These are phyloP conservation scores for Fusarium proliferatum DNA, from an alignment of 2,329 filamentous ascomycete genomes.

Conservation along the genomic window DNA sequence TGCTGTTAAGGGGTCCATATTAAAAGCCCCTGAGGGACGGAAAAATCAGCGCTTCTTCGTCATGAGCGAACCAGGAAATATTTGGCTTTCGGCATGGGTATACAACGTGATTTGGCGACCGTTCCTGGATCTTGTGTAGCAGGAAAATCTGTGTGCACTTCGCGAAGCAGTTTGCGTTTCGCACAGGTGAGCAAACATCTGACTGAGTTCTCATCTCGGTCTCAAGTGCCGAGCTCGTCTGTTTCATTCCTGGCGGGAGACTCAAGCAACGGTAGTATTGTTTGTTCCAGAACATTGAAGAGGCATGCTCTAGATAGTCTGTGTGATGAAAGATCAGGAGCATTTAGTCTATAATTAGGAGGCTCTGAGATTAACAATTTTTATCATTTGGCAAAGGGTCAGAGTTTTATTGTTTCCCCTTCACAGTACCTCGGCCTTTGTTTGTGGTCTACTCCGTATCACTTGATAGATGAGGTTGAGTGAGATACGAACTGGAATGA, in stretches of 20 bases:
- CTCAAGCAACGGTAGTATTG: neutral
- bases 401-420: neutral
- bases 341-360: neutral
- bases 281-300: neutral
- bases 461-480: neutral
- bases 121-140: constrained; percentile 15
- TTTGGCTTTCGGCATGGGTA: constrained; percentile 20
- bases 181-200: constrained; percentile 6
- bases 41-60: constrained; percentile 2
- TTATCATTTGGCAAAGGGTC: neutral
- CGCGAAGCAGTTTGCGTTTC: constrained; percentile 23
- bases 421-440: neutral
- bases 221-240: constrained; percentile 13
- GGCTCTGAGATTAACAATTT: neutral
- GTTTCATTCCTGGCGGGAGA: neutral
- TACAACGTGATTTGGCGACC: neutral
- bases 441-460: neutral
- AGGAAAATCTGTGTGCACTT: neutral
- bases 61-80: constrained; percentile 3
- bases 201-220: neutral
- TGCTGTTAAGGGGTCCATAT: constrained; percentile 11
- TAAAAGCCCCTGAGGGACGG: constrained; percentile 8
- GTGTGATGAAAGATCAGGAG: neutral
- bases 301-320: neutral
- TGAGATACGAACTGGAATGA: neutral